These are phyloP conservation scores for Penicillium sp. DNA, from an alignment of 2,329 filamentous ascomycete species.

Conservation along the genomic window DNA sequence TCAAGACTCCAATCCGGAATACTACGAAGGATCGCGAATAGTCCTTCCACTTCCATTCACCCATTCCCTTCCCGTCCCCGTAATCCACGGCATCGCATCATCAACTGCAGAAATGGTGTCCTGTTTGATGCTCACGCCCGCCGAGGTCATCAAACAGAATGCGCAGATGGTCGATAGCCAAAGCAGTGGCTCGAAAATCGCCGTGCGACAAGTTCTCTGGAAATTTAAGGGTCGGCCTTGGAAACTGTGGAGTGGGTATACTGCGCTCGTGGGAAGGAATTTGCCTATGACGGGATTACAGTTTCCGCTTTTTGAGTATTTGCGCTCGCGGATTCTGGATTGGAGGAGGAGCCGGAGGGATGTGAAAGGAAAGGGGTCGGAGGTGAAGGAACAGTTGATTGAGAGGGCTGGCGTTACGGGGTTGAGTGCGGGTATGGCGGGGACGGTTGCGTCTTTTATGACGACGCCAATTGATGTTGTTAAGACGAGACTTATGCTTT, in stretches of 20 bases:
- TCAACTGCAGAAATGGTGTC: constrained; percentile 77
- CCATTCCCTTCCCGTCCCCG: constrained; percentile 59
- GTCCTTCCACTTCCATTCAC: constrained; percentile 23
- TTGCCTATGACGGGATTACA: constrained; percentile 84
- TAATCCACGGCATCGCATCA: constrained; percentile 72
- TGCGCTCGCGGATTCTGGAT: constrained; percentile 56
- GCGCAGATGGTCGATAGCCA: constrained; percentile 70
- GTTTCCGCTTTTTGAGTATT: constrained; percentile 79
- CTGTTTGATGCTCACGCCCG: constrained; percentile 81
- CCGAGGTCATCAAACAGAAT: constrained; percentile 91
- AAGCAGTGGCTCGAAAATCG: constrained; percentile 21
- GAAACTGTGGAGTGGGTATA: constrained; percentile 68
- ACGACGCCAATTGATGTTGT: constrained; percentile 88
- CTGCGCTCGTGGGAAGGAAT: constrained; percentile 76
- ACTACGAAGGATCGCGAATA: neutral
- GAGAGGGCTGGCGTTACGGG: constrained; percentile 73
- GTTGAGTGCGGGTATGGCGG: constrained; percentile 69
- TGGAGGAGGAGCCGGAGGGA: constrained; percentile 35
- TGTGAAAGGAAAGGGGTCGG: neutral
- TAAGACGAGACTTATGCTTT: constrained; percentile 86
- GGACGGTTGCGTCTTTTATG: constrained; percentile 71
- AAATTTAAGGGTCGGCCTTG: constrained; percentile 57
- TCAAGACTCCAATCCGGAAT: constrained; percentile 2
- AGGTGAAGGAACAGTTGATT: constrained; percentile 43
- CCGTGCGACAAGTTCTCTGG: constrained; percentile 56